phyloP scores from a whole-genome alignment of 768 basidiomycete genomes.

The Myochromella boudieri region DNA sequence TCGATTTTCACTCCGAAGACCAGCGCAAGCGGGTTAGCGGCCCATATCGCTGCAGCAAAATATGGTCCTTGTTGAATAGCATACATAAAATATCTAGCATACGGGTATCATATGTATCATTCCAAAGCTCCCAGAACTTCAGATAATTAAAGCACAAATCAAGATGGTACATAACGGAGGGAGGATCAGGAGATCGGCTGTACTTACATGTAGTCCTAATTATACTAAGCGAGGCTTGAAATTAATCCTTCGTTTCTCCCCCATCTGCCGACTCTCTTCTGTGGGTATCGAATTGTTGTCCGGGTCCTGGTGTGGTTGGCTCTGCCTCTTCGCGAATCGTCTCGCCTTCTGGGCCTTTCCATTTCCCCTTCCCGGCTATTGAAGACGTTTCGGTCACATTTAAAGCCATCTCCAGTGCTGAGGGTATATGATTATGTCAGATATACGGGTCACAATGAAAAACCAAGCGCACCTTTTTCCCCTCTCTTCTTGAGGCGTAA shows the following conservation, averaged over 20 bases:
- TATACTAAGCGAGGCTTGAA: conserved; percentile 9
- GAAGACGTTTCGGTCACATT: conserved; percentile 29
- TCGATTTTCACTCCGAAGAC: conserved; percentile 46
- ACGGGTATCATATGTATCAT: conserved; percentile 13
- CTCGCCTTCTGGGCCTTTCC: conserved; percentile 31
- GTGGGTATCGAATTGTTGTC: conserved; percentile 20
- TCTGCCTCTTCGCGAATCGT: conserved; percentile 35
- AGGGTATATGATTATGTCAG: conserved; percentile 2
- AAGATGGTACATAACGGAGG: conserved; percentile 9
- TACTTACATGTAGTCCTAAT: too few relatives aligned
- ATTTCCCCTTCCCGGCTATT: conserved; percentile 23
- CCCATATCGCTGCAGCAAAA: conserved; percentile 42
- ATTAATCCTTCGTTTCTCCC: conserved; percentile 23
- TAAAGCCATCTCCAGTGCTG: conserved; percentile 35
- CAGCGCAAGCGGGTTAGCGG: conserved; percentile 41
- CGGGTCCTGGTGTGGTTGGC: conserved; percentile 28
- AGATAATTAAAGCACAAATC: conserved; percentile 5
- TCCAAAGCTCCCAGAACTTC: conserved; percentile 10
- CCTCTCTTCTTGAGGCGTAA: conserved; percentile 88
- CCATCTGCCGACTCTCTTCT: conserved; percentile 26
- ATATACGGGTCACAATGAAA: background rate
- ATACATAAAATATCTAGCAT: conserved; percentile 7
- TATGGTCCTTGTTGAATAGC: conserved; percentile 36
- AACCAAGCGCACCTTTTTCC: conserved; percentile 57
- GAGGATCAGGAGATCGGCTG: conserved; percentile 3